Evolutionary conservation across 108 stramenopile species (phyloP).

Genomic region (Pseudonitzschia multistriata): DNA sequence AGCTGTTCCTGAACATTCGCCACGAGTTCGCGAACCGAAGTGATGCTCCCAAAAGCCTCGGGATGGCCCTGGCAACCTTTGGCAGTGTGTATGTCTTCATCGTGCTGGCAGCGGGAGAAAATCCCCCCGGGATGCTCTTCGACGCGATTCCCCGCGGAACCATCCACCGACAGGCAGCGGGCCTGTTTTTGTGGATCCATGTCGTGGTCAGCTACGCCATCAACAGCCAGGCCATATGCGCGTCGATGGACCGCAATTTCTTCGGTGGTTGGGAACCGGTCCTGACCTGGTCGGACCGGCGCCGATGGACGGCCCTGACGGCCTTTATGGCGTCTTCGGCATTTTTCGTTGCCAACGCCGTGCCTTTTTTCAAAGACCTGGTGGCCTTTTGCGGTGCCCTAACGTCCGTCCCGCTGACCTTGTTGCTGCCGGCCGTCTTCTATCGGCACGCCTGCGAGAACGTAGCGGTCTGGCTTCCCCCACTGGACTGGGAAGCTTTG

Average conservation of each 20-base stretch:
- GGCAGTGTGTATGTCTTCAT: conserved; percentile 52
- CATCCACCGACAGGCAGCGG: conserved; percentile 48
- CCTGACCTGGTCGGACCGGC: conserved; percentile 21
- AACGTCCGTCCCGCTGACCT: conserved; percentile 62
- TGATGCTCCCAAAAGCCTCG: conserved; percentile 53
- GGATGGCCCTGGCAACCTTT: conserved; percentile 43
- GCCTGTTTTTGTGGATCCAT: conserved; percentile 67
- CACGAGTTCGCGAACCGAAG: conserved; percentile 59
- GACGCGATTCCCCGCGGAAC: conserved; percentile 52
- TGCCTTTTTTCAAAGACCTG: conserved; percentile 76
- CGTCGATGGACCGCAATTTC: conserved; percentile 61
- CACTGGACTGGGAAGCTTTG: background rate
- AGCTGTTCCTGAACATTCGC: conserved; percentile 73
- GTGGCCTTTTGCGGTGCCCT: conserved; percentile 70
- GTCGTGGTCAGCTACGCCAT: conserved; percentile 77
- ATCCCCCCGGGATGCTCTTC: conserved; percentile 72
- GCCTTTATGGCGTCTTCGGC: conserved; percentile 39
- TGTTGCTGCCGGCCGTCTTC: conserved; percentile 62
- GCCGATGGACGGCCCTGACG: conserved; percentile 62
- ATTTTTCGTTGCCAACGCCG: conserved; percentile 58
- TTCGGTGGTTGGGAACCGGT: conserved; percentile 32
- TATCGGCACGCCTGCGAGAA: conserved; percentile 40
- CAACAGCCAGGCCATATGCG: conserved; percentile 72
- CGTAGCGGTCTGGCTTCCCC: conserved; percentile 23
- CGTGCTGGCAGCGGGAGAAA: conserved; percentile 51